Conservation (phyloP, 768 basidiomycete genomes). For the Boletus reticuloceps region DNA sequence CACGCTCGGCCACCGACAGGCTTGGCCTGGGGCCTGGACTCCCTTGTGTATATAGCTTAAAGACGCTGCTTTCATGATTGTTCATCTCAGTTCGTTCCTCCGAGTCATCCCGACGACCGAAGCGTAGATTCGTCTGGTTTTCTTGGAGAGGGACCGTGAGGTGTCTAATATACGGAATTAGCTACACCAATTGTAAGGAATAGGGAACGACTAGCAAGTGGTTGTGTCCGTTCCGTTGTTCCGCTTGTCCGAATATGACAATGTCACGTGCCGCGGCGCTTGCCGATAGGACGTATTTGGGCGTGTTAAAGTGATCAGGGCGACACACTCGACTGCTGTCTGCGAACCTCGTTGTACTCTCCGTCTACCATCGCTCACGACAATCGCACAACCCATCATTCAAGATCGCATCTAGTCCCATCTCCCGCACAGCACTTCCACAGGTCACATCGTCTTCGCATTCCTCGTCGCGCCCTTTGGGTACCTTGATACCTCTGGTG, state of each 20-base stretch:
- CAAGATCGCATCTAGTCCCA: slow-evolving; percentile 15
- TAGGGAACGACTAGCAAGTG: too few relatives aligned
- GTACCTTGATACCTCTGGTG: slow-evolving; percentile 12
- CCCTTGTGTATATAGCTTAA: too few relatives aligned
- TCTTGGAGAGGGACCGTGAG: too few relatives aligned
- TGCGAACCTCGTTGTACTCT: slow-evolving; percentile 15
- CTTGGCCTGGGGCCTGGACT: too few relatives aligned
- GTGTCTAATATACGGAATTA: too few relatives aligned
- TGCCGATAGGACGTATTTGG: slow-evolving; percentile 29
- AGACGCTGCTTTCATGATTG: too few relatives aligned
- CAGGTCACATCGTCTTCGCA: neutral
- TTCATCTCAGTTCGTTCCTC: too few relatives aligned
- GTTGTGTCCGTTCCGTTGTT: slow-evolving; percentile 19
- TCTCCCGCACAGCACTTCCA: neutral
- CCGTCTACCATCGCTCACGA: slow-evolving; percentile 17
- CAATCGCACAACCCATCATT: slow-evolving; percentile 15
- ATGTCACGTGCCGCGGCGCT: slow-evolving; percentile 31
- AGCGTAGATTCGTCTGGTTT: too few relatives aligned
- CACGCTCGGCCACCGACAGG: too few relatives aligned
- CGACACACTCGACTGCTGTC: slow-evolving; percentile 13
- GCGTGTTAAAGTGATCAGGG: slow-evolving; percentile 33
- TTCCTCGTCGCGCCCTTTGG: neutral
- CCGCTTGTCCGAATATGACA: slow-evolving; percentile 13
- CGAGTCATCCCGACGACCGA: too few relatives aligned
- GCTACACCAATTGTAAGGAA: too few relatives aligned